These are phyloP conservation scores for Kwoniella newhampshirensis DNA, from an alignment of 768 basidiomycete genomes.

Conservation along the genomic window DNA sequence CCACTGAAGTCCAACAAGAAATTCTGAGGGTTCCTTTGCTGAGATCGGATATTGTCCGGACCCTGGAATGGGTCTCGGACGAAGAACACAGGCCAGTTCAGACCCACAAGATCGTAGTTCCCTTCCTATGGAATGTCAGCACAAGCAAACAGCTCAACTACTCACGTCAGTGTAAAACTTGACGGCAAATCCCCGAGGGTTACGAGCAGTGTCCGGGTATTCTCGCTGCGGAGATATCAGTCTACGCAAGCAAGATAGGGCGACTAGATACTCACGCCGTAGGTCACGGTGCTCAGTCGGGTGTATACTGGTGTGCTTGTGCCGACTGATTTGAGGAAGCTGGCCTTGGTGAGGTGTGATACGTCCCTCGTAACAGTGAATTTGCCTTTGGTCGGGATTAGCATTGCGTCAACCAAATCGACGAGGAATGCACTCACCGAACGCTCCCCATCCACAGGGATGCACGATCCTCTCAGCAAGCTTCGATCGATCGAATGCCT, in stretches of 20 bases:
- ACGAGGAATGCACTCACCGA: slow-evolving; percentile 16
- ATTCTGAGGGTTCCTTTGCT: slow-evolving; percentile 49
- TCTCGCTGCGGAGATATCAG: slow-evolving; percentile 19
- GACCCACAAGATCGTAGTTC: slow-evolving; percentile 33
- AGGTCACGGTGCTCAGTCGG: slow-evolving; percentile 48
- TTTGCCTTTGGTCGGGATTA: slow-evolving; percentile 22
- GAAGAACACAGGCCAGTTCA: slow-evolving; percentile 40
- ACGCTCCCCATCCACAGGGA: slow-evolving; percentile 45
- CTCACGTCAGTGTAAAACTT: slow-evolving; percentile 33
- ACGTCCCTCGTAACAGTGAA: slow-evolving; percentile 49
- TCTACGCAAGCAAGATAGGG: neutral
- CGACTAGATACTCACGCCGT: slow-evolving; percentile 38
- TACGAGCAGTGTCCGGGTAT: slow-evolving; percentile 35
- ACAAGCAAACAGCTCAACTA: neutral
- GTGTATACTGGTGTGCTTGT: slow-evolving; percentile 39
- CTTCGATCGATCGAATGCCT: slow-evolving; percentile 49
- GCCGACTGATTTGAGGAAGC: slow-evolving; percentile 39
- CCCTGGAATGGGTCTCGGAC: slow-evolving; percentile 41
- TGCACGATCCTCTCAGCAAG: slow-evolving; percentile 49
- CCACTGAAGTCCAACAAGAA: slow-evolving; percentile 47
- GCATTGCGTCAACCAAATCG: too few relatives aligned
- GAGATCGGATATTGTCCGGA: slow-evolving; percentile 45
- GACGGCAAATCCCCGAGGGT: slow-evolving; percentile 34
- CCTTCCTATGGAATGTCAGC: slow-evolving; percentile 10
- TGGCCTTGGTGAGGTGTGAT: slow-evolving; percentile 46